Evolutionary conservation across 192 early-diverging fungal species (phyloP).

Genomic region (Backusella circina): DNA sequence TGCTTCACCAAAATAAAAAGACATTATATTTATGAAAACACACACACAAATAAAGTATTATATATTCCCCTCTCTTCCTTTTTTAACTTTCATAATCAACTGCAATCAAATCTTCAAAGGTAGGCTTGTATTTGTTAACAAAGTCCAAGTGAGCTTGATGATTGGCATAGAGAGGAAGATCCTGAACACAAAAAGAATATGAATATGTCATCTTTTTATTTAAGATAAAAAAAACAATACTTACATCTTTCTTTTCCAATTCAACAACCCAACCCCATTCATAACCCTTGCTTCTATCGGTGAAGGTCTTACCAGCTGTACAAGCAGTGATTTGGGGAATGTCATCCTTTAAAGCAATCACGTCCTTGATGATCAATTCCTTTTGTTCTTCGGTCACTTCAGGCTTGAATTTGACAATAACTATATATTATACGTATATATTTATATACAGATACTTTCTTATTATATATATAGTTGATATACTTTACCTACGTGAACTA

Average conservation of each 20-base stretch:
- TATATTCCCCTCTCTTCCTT: not conserved
- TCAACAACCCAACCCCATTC: conserved; percentile 36
- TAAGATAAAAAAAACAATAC: not conserved
- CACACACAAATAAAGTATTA: not conserved
- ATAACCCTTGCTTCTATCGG: conserved; percentile 29
- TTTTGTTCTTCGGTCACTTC: conserved; percentile 15
- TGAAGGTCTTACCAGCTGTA: conserved; percentile 28
- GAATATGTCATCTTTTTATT: no score
- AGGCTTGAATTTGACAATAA: conserved; percentile 33
- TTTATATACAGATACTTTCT: not conserved
- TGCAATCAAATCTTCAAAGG: conserved; percentile 23
- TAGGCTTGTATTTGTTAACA: conserved; percentile 12
- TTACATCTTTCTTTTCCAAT: conserved; percentile 31
- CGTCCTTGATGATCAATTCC: conserved; percentile 11
- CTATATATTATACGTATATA: not conserved
- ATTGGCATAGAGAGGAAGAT: conserved; percentile 19
- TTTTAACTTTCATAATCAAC: conserved; percentile 31
- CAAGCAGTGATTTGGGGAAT: conserved; percentile 25
- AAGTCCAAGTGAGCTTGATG: conserved; percentile 22
- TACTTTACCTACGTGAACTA: conserved; percentile 20
- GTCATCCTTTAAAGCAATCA: conserved; percentile 23
- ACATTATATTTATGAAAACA: not conserved
- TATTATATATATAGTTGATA: not conserved
- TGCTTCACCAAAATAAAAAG: conserved; percentile 10
- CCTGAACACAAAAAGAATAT: not conserved